A percentile compares a stretch with the other conserved stretches of the same genome.
Evolutionary conservation across 495 filamentous ascomycete species (phyloP).

Genomic region (Podospora fimiseda): DNA sequence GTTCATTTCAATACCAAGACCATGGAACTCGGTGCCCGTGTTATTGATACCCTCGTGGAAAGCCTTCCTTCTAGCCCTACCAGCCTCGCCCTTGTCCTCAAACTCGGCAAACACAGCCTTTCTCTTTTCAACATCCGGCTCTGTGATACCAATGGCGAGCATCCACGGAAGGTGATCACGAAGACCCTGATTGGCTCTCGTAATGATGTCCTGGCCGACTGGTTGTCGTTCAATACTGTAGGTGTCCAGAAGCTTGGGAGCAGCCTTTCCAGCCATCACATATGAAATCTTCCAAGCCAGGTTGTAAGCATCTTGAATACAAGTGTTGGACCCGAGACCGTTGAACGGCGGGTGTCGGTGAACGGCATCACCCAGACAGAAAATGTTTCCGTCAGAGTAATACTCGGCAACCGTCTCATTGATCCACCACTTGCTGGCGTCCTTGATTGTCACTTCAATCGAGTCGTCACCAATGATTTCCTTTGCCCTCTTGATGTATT

Average conservation of each 20-base stretch:
- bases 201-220: conserved; percentile 32
- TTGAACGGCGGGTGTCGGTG: conserved; percentile 45
- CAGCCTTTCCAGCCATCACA: conserved; percentile 32
- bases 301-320: conserved; percentile 45
- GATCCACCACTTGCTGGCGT: conserved; percentile 37
- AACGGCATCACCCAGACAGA: conserved; percentile 43
- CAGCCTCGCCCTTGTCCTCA: conserved; percentile 20
- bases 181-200: conserved; percentile 35
- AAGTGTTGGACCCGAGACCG: conserved; percentile 44
- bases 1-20: conserved; percentile 35
- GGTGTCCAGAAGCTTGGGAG: conserved; percentile 22
- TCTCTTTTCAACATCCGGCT: conserved; percentile 21
- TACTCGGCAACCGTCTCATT: conserved; percentile 38
- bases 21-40: conserved; percentile 25
- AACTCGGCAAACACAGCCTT: conserved; percentile 22
- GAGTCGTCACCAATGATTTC: conserved; percentile 49
- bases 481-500: conserved; percentile 34
- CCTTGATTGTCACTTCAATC: conserved; percentile 27
- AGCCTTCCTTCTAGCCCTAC: neutral
- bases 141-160: conserved; percentile 30
- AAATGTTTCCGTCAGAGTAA: conserved; percentile 37
- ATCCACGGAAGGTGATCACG: conserved; percentile 30
- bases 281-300: conserved; percentile 44
- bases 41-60: conserved; percentile 28
- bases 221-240: conserved; percentile 38